Conservation (phyloP, 23 red algal genomes). For the Gracilaria gracilis region DNA sequence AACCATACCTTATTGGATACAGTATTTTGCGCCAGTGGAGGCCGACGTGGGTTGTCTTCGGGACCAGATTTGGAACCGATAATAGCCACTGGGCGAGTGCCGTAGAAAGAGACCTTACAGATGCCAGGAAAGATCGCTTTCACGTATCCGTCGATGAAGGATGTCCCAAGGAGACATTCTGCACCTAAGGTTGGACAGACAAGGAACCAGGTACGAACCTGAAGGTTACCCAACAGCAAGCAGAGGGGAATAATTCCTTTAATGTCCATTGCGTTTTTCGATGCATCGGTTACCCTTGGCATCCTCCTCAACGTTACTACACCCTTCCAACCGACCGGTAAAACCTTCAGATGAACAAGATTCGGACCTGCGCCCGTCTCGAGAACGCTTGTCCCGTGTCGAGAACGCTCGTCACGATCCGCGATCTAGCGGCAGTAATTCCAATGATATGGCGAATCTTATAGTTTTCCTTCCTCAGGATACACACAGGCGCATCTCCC, state of each 20-base stretch:
- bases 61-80: not conserved
- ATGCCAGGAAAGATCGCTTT: not conserved
- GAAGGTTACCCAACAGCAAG: not conserved
- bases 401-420: not conserved
- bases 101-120: conserved; percentile 1
- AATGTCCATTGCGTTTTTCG: too few relatives aligned
- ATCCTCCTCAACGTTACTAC: too few relatives aligned
- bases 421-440: too few relatives aligned
- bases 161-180: conserved; percentile 14
- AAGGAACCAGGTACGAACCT: not conserved
- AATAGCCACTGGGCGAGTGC: not conserved
- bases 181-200: not conserved
- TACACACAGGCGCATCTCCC: not conserved
- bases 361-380: conserved; percentile 1
- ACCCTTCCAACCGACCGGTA: too few relatives aligned
- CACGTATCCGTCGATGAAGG: not conserved
- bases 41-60: not conserved
- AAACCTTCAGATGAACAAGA: not conserved
- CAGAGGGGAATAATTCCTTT: not conserved
- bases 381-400: not conserved
- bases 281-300: too few relatives aligned
- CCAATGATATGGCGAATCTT: not conserved
- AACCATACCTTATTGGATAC: not conserved
- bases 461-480: conserved; percentile 1
- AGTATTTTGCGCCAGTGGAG: not conserved